Conservation (phyloP, 371 early-diverging fungal species). For the Zychaea mexicana region DNA sequence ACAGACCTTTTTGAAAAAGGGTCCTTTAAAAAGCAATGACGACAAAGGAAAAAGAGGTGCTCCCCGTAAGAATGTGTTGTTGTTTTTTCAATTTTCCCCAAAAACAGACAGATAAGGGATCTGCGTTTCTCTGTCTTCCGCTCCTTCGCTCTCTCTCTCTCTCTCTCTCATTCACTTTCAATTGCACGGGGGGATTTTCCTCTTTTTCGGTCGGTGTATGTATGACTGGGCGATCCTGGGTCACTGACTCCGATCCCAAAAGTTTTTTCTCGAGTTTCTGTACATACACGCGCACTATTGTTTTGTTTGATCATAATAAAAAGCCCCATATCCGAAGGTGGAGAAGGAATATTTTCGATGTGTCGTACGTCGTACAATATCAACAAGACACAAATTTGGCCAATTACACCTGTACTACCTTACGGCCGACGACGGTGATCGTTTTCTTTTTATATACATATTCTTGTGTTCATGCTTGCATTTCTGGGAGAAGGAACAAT, state of each 20-base stretch:
- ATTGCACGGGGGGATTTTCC: not conserved
- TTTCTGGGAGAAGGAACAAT: not conserved
- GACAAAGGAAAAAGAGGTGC: not conserved
- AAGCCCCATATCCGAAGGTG: not conserved
- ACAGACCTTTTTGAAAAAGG: not conserved
- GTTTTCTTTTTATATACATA: not conserved
- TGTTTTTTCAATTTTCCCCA: too few relatives aligned
- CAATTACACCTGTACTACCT: not conserved
- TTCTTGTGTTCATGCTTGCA: not conserved
- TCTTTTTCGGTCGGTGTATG: not conserved
- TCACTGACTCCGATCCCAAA: not conserved
- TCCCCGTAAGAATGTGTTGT: too few relatives aligned
- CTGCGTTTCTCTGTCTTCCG: too few relatives aligned
- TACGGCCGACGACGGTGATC: not conserved
- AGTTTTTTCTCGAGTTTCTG: constrained; percentile 2
- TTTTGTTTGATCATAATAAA: too few relatives aligned
- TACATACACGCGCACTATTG: not conserved
- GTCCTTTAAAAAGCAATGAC: not conserved
- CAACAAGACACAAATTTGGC: not conserved
- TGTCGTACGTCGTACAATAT: constrained; percentile 1
- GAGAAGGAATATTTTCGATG: not conserved
- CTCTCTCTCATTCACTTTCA: not conserved
- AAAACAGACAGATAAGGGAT: too few relatives aligned
- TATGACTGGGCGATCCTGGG: not conserved
- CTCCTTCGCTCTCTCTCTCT: not conserved